Base-by-base conservation (phyloP, 495 filamentous ascomycete genomes). In the Penicillium ucsense region DNA sequence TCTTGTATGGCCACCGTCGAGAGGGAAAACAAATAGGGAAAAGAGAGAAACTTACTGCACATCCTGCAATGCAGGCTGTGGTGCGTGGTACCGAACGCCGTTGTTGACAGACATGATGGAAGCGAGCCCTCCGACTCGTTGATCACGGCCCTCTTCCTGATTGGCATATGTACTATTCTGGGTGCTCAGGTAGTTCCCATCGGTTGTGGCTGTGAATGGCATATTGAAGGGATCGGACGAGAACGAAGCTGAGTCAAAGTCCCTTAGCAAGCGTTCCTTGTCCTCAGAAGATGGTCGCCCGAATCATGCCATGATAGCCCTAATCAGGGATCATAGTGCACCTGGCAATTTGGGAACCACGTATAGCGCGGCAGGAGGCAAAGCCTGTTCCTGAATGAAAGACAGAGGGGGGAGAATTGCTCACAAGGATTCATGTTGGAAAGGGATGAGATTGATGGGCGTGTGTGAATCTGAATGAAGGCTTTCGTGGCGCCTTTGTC, bases 41-140 rank as follows among this genome's bases (percentile, higher is more conserved):
- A 45, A 57, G 74, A 43, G 33, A 43, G 65, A 44, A 59, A 74
- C 72, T 65, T 74, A 76, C 72, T 67, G 60, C 55, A 71, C 60
- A 61, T 72, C 69, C 46, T 73, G 68, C 63, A 69, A 54, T 44
- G 57, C 61, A 68, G 66, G 51, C 52, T 64, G 63, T 53, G 67
- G 67, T 61, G 67, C 57, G 56, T 63, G 67, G 66, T 72, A 74
- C 56, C 65, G 59, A 55, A 71, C 57, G 60, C 67, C 65, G 66
- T 70, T 73, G 61, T 62, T 68, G 53, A 63, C 64, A 59, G 68
- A 60, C 52, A 73, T 66, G 20, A 20, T 20, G 27, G 71, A 66
- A 52, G 64, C 59, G 49, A 74, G 59, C 43, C 55, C 61, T 59
- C 66, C 67, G 56, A 70, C 64, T 63, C 69, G 65, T 42, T 64